phyloP scores from a whole-genome alignment of 2,329 filamentous ascomycete genomes.

The Phaeophleospora eucalypticola region DNA sequence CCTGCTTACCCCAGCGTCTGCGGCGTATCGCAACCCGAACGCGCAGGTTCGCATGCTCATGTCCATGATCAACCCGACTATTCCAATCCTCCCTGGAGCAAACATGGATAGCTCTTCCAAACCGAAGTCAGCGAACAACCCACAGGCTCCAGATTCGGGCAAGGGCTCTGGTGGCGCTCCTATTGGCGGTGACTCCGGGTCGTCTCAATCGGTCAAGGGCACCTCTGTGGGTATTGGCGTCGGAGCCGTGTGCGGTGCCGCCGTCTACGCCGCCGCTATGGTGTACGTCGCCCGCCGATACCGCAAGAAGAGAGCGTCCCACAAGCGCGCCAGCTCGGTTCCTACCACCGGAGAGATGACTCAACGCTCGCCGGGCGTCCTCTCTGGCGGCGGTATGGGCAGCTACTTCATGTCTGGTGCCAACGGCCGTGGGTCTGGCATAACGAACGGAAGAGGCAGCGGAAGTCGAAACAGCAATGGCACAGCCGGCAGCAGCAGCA shows the following conservation, averaged over 20 bases:
- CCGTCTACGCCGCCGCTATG: slow-evolving; percentile 90
- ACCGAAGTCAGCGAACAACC: slow-evolving; percentile 38
- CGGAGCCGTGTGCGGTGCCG: slow-evolving; percentile 72
- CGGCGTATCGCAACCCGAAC: slow-evolving; percentile 67
- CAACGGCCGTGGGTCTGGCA: slow-evolving; percentile 35
- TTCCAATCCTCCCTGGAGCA: slow-evolving; percentile 59
- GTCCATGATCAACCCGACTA: slow-evolving; percentile 75
- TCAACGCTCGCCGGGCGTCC: slow-evolving; percentile 29
- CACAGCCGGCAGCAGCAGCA: slow-evolving; percentile 60
- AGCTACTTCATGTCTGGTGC: slow-evolving; percentile 65
- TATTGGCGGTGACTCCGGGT: slow-evolving; percentile 47
- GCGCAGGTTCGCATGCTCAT: slow-evolving; percentile 68
- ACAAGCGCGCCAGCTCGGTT: slow-evolving; percentile 73
- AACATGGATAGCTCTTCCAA: slow-evolving; percentile 39
- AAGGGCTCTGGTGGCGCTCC: slow-evolving; percentile 46
- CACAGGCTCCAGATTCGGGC: slow-evolving; percentile 29
- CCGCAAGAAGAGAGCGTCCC: slow-evolving; percentile 66
- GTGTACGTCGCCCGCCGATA: slow-evolving; percentile 87
- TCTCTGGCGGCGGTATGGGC: slow-evolving; percentile 39
- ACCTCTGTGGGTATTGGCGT: slow-evolving; percentile 68
- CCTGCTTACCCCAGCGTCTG: slow-evolving; percentile 66
- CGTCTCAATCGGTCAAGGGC: slow-evolving; percentile 56
- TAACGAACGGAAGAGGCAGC: slow-evolving; percentile 22
- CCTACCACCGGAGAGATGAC: slow-evolving; percentile 55
- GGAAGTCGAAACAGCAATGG: slow-evolving; percentile 37